These are phyloP conservation scores for Microstegium vimineum DNA, from an alignment of 176 grass and related monocot species.

Conservation along the genomic window DNA sequence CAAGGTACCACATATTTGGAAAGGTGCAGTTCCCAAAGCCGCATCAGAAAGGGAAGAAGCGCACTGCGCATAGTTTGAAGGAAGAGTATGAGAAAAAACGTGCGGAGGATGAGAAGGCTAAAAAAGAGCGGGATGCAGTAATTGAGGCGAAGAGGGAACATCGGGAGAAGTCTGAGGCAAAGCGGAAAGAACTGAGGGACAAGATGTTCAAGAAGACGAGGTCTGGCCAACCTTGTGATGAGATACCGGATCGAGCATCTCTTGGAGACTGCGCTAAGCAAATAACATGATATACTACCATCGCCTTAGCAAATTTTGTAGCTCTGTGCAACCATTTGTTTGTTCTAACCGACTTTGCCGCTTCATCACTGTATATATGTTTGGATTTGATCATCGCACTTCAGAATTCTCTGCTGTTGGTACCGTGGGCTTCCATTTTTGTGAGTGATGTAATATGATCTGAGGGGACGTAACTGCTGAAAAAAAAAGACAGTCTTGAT, in stretches of 20 bases:
- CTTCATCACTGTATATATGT: constrained; percentile 7
- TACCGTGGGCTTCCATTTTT: neutral
- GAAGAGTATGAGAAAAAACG: constrained; percentile 80
- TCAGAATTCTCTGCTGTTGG: too few species aligned
- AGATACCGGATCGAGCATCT: constrained; percentile 87
- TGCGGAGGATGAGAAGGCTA: constrained; percentile 63
- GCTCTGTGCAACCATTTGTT: neutral
- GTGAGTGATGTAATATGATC: neutral
- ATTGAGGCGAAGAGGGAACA: constrained; percentile 54
- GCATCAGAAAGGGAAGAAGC: constrained; percentile 49
- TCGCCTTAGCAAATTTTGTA: neutral
- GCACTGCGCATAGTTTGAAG: constrained; percentile 48
- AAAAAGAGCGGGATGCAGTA: constrained; percentile 51
- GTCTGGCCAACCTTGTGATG: constrained; percentile 79
- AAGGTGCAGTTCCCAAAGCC: neutral
- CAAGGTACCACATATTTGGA: neutral
- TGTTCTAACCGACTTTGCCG: neutral
- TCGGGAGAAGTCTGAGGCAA: constrained; percentile 54
- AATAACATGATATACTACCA: constrained; percentile 17
- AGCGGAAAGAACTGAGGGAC: constrained; percentile 51
- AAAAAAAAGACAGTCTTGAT: neutral
- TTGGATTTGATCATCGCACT: neutral
- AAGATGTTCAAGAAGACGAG: constrained; percentile 96
- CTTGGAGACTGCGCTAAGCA: constrained; percentile 60
- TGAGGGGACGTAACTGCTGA: neutral